phyloP scores from a whole-genome alignment of 768 basidiomycete genomes.

The Chlorophyllum brunneum region DNA sequence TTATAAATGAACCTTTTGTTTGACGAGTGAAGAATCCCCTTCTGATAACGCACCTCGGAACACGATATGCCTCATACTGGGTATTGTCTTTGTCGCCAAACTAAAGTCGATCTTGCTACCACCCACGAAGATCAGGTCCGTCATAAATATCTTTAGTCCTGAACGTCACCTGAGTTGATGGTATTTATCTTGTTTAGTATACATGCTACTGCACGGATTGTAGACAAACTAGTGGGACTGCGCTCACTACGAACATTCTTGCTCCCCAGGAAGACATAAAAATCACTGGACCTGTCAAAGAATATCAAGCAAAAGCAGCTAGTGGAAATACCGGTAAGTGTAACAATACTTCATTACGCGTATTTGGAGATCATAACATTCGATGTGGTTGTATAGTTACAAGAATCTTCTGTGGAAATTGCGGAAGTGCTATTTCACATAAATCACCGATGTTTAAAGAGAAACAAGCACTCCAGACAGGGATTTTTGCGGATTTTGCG shows the following conservation, averaged over 20 bases:
- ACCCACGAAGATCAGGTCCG: not conserved
- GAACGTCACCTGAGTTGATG: no score
- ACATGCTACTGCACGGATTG: slow-evolving; percentile 34
- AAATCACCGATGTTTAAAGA: slow-evolving; percentile 28
- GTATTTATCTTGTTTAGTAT: no score
- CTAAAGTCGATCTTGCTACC: not conserved
- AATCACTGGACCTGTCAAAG: slow-evolving; percentile 29
- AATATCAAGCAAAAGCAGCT: slow-evolving; percentile 24
- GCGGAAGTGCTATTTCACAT: slow-evolving; percentile 34
- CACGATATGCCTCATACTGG: not conserved
- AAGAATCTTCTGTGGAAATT: slow-evolving; percentile 33
- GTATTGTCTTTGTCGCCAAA: not conserved
- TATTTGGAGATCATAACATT: no score
- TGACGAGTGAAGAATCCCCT: no score
- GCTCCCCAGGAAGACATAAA: slow-evolving; percentile 26
- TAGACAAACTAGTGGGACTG: slow-evolving; percentile 30
- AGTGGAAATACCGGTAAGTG: slow-evolving; percentile 29
- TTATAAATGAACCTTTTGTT: no score
- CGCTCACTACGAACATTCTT: slow-evolving; percentile 33
- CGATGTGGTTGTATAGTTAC: slow-evolving; percentile 20
- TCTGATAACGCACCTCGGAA: no score
- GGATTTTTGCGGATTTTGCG: slow-evolving; percentile 29
- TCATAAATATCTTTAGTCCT: no score
- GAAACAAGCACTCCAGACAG: slow-evolving; percentile 31
- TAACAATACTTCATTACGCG: no score